A percentile compares a stretch with the other conserved stretches of the same genome.
Conservation (phyloP, 164 flowering plant genomes). For the Brasenia schreberi region DNA sequence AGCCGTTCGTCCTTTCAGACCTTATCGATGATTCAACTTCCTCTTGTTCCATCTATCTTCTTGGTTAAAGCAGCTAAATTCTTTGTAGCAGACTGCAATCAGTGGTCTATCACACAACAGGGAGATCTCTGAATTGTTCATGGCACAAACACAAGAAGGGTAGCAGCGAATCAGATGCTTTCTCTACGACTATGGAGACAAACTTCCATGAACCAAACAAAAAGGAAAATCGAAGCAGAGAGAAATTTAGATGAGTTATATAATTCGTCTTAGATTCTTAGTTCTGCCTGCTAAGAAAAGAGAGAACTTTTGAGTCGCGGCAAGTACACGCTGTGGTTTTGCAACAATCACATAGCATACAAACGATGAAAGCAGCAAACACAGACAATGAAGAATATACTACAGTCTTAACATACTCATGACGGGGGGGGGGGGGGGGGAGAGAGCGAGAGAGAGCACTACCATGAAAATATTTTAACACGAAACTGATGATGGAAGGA, state of each 20-base stretch:
- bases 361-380: background rate
- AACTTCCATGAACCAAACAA: background rate
- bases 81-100: background rate
- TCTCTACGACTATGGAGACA: background rate
- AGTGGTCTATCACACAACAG: background rate
- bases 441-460: background rate
- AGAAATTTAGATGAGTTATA: background rate
- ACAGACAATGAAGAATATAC: background rate
- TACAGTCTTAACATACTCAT: too few relatives aligned
- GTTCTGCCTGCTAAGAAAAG: background rate
- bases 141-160: background rate
- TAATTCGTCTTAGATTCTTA: background rate
- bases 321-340: background rate
- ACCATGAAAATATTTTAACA: background rate
- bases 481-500: background rate
- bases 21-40: background rate
- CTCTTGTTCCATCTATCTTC: background rate
- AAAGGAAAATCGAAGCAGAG: background rate
- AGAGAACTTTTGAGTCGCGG: too few relatives aligned
- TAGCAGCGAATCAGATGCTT: background rate
- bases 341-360: background rate
- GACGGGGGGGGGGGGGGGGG: background rate
- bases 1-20: background rate
- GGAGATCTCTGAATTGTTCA: background rate
- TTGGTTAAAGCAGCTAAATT: background rate